phyloP scores from a whole-genome alignment of 441 rosid species.

The Bruguiera hainesii region DNA sequence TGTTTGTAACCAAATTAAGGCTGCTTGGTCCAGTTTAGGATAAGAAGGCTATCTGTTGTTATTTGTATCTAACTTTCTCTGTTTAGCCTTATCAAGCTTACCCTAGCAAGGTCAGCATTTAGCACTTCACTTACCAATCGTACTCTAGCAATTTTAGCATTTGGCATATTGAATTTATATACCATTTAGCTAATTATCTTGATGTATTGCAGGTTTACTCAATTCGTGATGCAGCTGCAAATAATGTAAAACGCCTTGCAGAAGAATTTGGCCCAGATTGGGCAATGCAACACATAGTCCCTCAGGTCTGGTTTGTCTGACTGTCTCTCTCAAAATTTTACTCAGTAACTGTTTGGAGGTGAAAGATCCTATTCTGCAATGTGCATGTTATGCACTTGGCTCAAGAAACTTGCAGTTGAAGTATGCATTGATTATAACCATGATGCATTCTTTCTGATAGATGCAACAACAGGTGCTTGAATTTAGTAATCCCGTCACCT shows the following conservation, averaged over 20 bases:
- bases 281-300: constrained; percentile 97
- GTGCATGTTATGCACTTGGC: not conserved
- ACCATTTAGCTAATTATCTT: constrained; percentile 9
- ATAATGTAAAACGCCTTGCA: constrained; percentile 88
- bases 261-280: constrained; percentile 99
- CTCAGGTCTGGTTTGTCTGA: constrained; percentile 55
- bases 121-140: not conserved
- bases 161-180: not conserved
- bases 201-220: constrained; percentile 62
- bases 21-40: not conserved
- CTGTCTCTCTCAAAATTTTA: not conserved
- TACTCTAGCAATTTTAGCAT: not conserved
- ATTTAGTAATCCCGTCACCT: not conserved
- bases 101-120: not conserved
- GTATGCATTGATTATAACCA: not conserved
- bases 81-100: not conserved
- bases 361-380: not conserved
- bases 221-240: constrained; percentile 96
- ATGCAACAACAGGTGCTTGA: not conserved
- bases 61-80: not conserved
- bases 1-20: not conserved
- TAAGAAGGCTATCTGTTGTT: not conserved
- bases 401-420: not conserved
- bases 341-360: not conserved
- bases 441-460: constrained; percentile 6